Evolutionary conservation across 2,329 filamentous ascomycete species (phyloP).

Genomic region (Neoscytalidium dimidiatum): DNA sequence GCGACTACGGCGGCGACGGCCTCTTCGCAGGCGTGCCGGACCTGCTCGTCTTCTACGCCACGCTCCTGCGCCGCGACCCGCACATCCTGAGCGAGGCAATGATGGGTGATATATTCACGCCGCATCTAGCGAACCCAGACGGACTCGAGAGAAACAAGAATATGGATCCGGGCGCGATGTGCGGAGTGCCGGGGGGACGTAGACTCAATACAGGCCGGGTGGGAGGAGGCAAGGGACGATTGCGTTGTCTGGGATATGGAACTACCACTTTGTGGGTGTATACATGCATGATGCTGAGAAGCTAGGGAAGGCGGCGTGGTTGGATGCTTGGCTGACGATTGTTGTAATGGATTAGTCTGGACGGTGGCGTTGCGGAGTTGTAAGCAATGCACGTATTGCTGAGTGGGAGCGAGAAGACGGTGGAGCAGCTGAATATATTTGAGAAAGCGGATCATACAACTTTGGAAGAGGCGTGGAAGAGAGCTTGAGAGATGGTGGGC

Average conservation of each 20-base stretch:
- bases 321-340: no score
- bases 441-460: conserved; percentile 3
- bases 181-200: background rate
- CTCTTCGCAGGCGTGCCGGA: background rate
- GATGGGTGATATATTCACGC: background rate
- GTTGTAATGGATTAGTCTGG: conserved; percentile 8
- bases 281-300: no score
- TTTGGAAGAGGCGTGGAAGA: no score
- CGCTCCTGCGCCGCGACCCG: background rate
- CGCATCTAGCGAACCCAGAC: background rate
- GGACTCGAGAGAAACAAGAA: background rate
- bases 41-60: conserved; percentile 5
- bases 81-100: background rate
- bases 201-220: background rate
- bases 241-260: background rate
- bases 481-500: no score
- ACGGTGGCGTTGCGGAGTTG: background rate
- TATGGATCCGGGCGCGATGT: background rate
- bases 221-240: background rate
- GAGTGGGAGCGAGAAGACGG: background rate
- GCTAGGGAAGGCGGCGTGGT: no score
- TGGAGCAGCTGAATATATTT: background rate
- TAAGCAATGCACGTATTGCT: background rate
- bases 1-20: conserved; percentile 17
- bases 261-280: background rate